Base-by-base conservation (phyloP, 768 basidiomycete genomes). In the Hypholoma sublateritium region DNA sequence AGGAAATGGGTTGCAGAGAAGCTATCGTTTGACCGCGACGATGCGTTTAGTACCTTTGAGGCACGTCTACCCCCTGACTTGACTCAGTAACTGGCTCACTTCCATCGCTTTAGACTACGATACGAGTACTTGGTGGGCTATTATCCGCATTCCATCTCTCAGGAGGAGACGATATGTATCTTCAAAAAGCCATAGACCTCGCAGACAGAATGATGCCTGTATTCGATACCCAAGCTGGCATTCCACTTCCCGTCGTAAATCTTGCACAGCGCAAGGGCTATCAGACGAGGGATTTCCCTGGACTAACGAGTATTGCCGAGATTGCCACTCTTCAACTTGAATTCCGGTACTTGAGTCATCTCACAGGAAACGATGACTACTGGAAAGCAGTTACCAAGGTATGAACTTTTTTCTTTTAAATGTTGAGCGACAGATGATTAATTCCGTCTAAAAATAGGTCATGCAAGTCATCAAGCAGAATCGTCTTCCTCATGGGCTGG, bases 321-420 rank as follows among this genome's bases (percentile, higher is more conserved):
- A 87, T 86, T n/a, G 83, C 87, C 7, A 95, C 92, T 0, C 74
- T 96, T 21, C 93, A 97, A 70, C 82, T 98, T 17, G 95, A 97
- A 70, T 86, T 98, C 67, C 84, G 88, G 62, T 96, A 97, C 69
- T 77, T 98, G n/a, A 85, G 85, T 49, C 70, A 85, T 58, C 68
- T 97, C 43, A 93, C 91, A 0, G 90, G 82, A 11, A 84, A 95
- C 47, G 82, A 86, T 2, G 71, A 74, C 6, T 98, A 93, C 69
- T 95, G 94, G 94, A 75, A 81, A 54, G 87, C 84, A 59, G 92
- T 76, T 0, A 93, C 95, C 69, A 79, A 79, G 64, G 93, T 89
- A 47, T 22, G 71, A 57, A 16, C 46, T 9, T 22, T 39, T 21
- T 17, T n/a, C n/a, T 22, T 9, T 14, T 9, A 9, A 32, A 32